Evolutionary conservation across 495 filamentous ascomycete species (phyloP).

Genomic region (Bathelium albidoporum): DNA sequence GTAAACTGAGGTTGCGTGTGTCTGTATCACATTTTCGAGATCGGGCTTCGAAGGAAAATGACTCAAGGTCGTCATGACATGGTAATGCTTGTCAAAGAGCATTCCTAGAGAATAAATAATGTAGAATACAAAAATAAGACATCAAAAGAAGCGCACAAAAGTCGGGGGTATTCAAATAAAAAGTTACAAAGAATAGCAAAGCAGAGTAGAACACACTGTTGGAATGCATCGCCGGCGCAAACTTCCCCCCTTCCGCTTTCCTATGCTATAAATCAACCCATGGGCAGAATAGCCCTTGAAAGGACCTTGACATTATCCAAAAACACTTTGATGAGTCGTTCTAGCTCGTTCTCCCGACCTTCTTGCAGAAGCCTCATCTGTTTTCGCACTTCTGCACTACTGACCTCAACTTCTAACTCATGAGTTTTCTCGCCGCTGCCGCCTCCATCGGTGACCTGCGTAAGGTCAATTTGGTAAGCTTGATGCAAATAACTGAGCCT

Average conservation of each 20-base stretch:
- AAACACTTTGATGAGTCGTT: slow-evolving; percentile 66
- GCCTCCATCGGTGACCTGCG: slow-evolving; percentile 54
- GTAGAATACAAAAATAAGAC: not conserved
- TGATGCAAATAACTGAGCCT: slow-evolving; percentile 78
- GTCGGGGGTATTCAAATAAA: not conserved
- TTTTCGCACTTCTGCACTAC: slow-evolving; percentile 52
- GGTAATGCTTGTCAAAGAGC: too few relatives aligned
- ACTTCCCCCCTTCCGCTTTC: too few relatives aligned
- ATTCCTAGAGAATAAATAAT: not conserved
- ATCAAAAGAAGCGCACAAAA: not conserved
- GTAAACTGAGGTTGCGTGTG: too few relatives aligned
- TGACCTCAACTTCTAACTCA: slow-evolving; percentile 81
- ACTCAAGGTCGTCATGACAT: too few relatives aligned
- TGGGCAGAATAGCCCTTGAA: not conserved
- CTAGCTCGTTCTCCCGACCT: slow-evolving; percentile 55
- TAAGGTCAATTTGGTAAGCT: slow-evolving; percentile 79
- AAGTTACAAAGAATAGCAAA: not conserved
- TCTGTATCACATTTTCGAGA: too few relatives aligned
- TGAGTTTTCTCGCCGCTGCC: slow-evolving; percentile 61
- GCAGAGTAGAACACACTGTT: too few relatives aligned
- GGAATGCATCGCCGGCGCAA: too few relatives aligned
- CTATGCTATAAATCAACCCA: not conserved
- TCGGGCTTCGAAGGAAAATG: too few relatives aligned
- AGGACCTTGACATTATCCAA: slow-evolving; percentile 60
- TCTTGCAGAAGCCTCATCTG: slow-evolving; percentile 54